Conservation (phyloP, 192 early-diverging fungal species). For the Backusella liffmaniae region DNA sequence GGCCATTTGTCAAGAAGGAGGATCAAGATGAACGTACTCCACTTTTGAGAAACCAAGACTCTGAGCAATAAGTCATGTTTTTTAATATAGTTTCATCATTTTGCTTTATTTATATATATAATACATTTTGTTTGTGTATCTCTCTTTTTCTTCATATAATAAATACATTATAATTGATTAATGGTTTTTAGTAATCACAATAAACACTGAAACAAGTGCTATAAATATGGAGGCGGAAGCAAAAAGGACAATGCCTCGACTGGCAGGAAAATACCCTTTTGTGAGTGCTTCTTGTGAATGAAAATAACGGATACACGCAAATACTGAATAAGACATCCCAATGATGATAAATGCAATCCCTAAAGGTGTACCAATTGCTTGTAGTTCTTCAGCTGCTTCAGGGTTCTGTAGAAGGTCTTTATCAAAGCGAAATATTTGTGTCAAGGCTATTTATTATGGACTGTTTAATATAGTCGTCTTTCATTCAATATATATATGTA, state of each 20-base stretch:
- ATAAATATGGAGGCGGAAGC: slow-evolving; percentile 36
- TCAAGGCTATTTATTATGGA: slow-evolving; percentile 37
- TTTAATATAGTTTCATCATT: not conserved
- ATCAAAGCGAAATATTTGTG: slow-evolving; percentile 33
- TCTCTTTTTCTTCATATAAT: not conserved
- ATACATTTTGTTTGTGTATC: slow-evolving; percentile 4
- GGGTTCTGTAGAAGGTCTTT: not conserved
- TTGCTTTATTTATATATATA: not conserved
- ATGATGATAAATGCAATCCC: slow-evolving; percentile 61
- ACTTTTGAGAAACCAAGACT: slow-evolving; percentile 12
- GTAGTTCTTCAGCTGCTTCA: not conserved
- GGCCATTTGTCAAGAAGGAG: slow-evolving; percentile 15
- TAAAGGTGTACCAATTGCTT: slow-evolving; percentile 45
- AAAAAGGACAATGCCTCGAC: slow-evolving; percentile 54
- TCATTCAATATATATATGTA: slow-evolving; percentile 47
- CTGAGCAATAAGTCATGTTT: not conserved
- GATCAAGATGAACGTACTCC: slow-evolving; percentile 10
- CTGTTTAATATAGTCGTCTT: slow-evolving; percentile 26
- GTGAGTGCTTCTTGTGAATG: slow-evolving; percentile 65
- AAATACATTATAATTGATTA: not conserved
- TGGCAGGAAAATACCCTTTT: slow-evolving; percentile 69
- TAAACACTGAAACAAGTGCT: slow-evolving; percentile 32
- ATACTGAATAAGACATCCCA: slow-evolving; percentile 59
- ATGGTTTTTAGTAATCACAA: not conserved
- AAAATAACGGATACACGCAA: slow-evolving; percentile 69